A percentile compares a stretch with the other conserved stretches of the same genome.
Conservation (phyloP, 2,329 filamentous ascomycete genomes). For the Cladosporium velox region DNA sequence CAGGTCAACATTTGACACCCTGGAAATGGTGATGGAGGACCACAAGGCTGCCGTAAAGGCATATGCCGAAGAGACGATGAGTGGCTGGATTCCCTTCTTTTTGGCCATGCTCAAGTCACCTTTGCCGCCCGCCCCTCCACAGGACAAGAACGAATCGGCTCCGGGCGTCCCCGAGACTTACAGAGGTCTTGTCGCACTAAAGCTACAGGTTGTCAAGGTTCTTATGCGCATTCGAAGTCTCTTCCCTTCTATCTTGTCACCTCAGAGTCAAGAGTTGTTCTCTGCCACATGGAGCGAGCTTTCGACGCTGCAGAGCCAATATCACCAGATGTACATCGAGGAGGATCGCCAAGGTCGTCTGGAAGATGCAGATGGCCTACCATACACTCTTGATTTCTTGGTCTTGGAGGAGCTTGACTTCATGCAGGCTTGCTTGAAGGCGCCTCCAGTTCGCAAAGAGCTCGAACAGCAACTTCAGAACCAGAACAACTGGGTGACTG, state of each 20-base stretch:
- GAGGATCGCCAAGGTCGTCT: constrained; percentile 83
- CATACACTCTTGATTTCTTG: constrained; percentile 91
- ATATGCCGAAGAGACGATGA: constrained; percentile 83
- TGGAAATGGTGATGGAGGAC: constrained; percentile 96
- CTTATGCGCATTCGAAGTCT: constrained; percentile 84
- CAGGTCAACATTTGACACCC: constrained; percentile 85
- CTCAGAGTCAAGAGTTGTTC: constrained; percentile 82
- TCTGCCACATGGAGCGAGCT: constrained; percentile 88
- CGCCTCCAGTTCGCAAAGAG: constrained; percentile 83
- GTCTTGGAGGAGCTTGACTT: constrained; percentile 94
- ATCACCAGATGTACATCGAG: constrained; percentile 82
- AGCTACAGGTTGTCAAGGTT: constrained; percentile 87
- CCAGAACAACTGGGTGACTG: constrained; percentile 73
- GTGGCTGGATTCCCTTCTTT: constrained; percentile 87
- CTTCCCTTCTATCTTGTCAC: constrained; percentile 78
- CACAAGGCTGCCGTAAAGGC: constrained; percentile 81
- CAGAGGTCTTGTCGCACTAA: constrained; percentile 81
- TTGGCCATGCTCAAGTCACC: constrained; percentile 72
- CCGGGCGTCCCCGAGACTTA: constrained; percentile 63
- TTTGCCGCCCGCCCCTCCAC: constrained; percentile 62
- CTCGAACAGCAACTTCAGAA: constrained; percentile 74
- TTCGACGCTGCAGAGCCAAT: constrained; percentile 67
- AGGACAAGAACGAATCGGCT: constrained; percentile 63
- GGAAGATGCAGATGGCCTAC: constrained; percentile 87
- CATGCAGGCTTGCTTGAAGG: constrained; percentile 85